phyloP scores from a whole-genome alignment of 331 rosid genomes.

The Spiraea crenata region DNA sequence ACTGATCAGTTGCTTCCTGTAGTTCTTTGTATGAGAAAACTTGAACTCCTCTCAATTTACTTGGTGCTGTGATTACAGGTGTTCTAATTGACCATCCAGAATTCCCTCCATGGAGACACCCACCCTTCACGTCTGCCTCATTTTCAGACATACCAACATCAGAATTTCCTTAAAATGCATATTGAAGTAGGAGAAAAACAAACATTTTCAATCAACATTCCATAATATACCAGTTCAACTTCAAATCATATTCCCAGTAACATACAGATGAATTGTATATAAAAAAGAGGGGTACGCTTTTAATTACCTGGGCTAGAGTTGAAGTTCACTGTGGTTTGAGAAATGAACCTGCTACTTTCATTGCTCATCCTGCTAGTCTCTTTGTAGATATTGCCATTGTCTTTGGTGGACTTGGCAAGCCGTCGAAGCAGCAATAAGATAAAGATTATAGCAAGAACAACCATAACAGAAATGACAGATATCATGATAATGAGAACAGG shows the following conservation, averaged over 20 bases:
- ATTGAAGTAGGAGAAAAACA: too few relatives aligned
- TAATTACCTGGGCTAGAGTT: slow-evolving; percentile 76
- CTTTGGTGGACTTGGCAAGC: slow-evolving; percentile 41
- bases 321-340: slow-evolving; percentile 45
- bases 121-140: slow-evolving; percentile 68
- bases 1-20: slow-evolving; percentile 65
- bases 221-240: too few relatives aligned
- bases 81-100: slow-evolving; percentile 31
- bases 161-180: too few relatives aligned
- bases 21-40: slow-evolving; percentile 84
- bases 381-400: slow-evolving; percentile 28
- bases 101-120: slow-evolving; percentile 76
- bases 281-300: neutral
- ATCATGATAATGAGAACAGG: slow-evolving; percentile 44
- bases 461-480: slow-evolving; percentile 31
- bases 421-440: slow-evolving; percentile 56
- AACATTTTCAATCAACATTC: too few relatives aligned
- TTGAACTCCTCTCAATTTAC: slow-evolving; percentile 68
- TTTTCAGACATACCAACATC: slow-evolving; percentile 11
- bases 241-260: too few relatives aligned
- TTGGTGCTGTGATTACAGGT: slow-evolving; percentile 8
- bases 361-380: slow-evolving; percentile 34
- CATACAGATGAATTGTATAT: neutral
- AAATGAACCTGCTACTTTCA: slow-evolving; percentile 49
- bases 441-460: slow-evolving; percentile 46